Evolutionary conservation across 345 rosid species (phyloP), one percentile per base, ranked within the genome.

Genomic region (Geranium brycei): DNA sequence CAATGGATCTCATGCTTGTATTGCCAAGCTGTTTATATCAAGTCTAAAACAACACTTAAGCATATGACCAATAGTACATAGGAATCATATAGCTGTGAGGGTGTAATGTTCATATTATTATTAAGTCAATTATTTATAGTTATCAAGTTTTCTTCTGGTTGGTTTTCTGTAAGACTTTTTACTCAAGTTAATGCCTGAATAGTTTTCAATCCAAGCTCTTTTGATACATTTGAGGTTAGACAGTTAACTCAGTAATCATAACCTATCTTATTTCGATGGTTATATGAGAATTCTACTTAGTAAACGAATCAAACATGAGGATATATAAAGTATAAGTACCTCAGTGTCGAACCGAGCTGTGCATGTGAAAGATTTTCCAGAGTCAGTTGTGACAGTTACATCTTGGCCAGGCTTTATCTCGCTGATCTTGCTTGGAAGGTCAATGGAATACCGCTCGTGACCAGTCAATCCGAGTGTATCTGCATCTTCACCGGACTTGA

Each of bases 361-460:
- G 76, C 93, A 89, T 51, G 79, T 77, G 78, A 89, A 89, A 17
- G 93, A 79, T 72, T 87, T 87, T 67, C 87, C 89, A 4, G 65
- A 72, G 75, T 88, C 83, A 0, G 96, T 95, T 7, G 83, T 84
- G 77, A 95, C 95, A 1, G 85, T 74, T 58, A 88, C 95, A 57
- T 95, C 99, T 80, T 89, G 93, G 65, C 93, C 87, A 31, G 96
- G 93, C 66, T 78, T 86, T n/a, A 89, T 80, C 62, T 84, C 88
- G 57, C 78, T 75, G 62, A 87, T 79, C 51, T 86, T 86, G 67
- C 81, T 76, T 31, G 95, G 96, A 66, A 89, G 95, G 74, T 85
- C 81, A 73, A 89, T 85, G 30, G 83, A 80, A 72, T 74, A 89
- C 3, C 91, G 91, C 64, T 89, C 95, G 1, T 80, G 87, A 58